Base-by-base conservation (phyloP, 1,139 yeast genomes). In the Blastobotrys apis region DNA sequence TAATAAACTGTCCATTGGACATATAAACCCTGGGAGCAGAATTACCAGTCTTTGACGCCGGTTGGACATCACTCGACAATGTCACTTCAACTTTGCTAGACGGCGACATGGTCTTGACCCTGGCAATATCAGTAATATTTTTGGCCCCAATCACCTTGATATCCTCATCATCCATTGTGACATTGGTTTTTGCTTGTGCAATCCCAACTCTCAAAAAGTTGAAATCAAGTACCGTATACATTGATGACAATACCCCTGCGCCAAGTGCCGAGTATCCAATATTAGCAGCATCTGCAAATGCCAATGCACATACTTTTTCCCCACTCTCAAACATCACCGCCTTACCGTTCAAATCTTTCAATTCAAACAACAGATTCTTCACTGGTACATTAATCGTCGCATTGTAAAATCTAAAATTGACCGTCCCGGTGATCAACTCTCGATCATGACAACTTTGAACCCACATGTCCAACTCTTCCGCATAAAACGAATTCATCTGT, bases 231-330 rank as follows among this genome's bases (percentile, higher is more conserved):
- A 82, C 92, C 38, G 83, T 52, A 59, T 80, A 84, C 21, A 76
- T 66, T 39, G 72, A 69, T 43, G 71, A 68, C 44, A 85, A 54
- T 53, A 84, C 78, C 1, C 85, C 72, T 8, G 78, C 64, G 1
- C 95, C 95, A 32, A 86, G 63, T 1, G 78, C 57, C 17, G 75
- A 71, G 58, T 69, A 81, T 1, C 90, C 88, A 2, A 67, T 52
- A 13, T 53, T 50, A 3, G 70, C 64, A 37, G 75, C 71, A 0
- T 88, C 84, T 27, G 72, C 61, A 39, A 85, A 64, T 13, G 73
- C 71, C 41, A 85, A 65, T 33, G 64, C 69, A 58, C 95, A 86
- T 0, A 90, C 92, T 5, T 58, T 55, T 23, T 68, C 68, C 4
- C 90, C 60, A 17, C 53, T 44, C 13, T 74, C 65, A 54, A 81